Conservation (phyloP, 2,329 filamentous ascomycete genomes). For the Fusarium bulbicola region DNA sequence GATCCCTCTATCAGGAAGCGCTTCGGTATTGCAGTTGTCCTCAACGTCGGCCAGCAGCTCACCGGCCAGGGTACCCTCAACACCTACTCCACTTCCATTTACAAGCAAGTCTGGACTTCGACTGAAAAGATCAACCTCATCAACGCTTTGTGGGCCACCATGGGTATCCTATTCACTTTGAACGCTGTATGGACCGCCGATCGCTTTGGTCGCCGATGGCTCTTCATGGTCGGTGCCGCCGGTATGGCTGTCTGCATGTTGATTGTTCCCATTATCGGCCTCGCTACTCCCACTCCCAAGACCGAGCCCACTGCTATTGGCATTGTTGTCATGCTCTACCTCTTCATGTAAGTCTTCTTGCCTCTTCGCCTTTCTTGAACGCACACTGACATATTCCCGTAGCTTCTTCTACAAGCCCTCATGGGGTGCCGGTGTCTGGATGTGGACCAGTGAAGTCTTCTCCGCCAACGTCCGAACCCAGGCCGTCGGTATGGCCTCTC, state of each 20-base stretch:
- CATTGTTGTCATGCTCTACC: slow-evolving; percentile 74
- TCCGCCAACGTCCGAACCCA: slow-evolving; percentile 77
- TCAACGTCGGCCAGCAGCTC: slow-evolving; percentile 77
- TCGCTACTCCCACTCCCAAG: slow-evolving; percentile 66
- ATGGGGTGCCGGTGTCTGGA: slow-evolving; percentile 76
- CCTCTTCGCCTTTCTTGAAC: no score
- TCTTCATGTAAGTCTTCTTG: slow-evolving; percentile 57
- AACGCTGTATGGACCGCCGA: slow-evolving; percentile 80
- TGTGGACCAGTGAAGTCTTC: slow-evolving; percentile 76
- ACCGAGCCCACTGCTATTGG: slow-evolving; percentile 67
- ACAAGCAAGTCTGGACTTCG: slow-evolving; percentile 73
- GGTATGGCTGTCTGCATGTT: slow-evolving; percentile 78
- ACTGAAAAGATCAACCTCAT: slow-evolving; percentile 72
- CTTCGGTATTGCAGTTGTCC: slow-evolving; percentile 69
- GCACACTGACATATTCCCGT: neutral
- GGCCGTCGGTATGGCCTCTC: slow-evolving; percentile 72
- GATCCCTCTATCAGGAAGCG: slow-evolving; percentile 74
- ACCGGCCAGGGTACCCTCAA: slow-evolving; percentile 78
- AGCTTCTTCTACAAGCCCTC: slow-evolving; percentile 74
- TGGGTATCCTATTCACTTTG: slow-evolving; percentile 76
- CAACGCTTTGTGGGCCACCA: slow-evolving; percentile 78
- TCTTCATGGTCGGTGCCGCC: slow-evolving; percentile 73
- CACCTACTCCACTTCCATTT: slow-evolving; percentile 77
- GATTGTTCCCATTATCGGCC: slow-evolving; percentile 59
- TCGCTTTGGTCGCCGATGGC: slow-evolving; percentile 74